These are phyloP conservation scores for Epicoccum sorghinum DNA, from an alignment of 2,329 filamentous ascomycete species.

Conservation along the genomic window DNA sequence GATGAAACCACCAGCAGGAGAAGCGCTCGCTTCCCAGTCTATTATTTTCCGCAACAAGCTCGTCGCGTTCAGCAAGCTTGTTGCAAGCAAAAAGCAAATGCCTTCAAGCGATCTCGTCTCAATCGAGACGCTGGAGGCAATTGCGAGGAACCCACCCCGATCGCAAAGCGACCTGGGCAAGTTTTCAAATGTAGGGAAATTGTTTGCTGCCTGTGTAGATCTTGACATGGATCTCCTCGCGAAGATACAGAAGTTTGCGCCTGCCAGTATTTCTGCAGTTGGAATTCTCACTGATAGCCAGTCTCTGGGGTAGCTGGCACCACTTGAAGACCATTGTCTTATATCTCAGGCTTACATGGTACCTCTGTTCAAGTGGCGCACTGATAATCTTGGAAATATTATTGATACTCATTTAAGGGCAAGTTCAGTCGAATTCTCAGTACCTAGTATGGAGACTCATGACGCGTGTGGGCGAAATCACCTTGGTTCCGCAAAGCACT, in stretches of 20 bases:
- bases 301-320: no score
- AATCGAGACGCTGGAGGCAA: conserved; percentile 26
- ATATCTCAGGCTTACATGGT: no score
- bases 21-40: not conserved
- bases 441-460: no score
- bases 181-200: conserved; percentile 32
- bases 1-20: not conserved
- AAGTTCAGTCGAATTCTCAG: no score
- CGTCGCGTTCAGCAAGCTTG: conserved; percentile 35
- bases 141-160: conserved; percentile 25
- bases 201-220: conserved; percentile 29
- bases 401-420: no score
- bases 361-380: no score
- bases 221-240: conserved; percentile 30
- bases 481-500: no score
- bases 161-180: conserved; percentile 31
- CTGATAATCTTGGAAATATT: no score
- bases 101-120: conserved; percentile 23
- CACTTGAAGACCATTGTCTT: no score
- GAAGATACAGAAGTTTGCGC: conserved; percentile 35
- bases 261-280: not conserved
- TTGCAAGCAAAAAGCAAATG: conserved; percentile 23
- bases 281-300: no score
- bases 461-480: no score
- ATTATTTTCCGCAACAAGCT: conserved; percentile 37